Conservation (phyloP, 306 rosid species). For the Ochetophila trinervis region DNA sequence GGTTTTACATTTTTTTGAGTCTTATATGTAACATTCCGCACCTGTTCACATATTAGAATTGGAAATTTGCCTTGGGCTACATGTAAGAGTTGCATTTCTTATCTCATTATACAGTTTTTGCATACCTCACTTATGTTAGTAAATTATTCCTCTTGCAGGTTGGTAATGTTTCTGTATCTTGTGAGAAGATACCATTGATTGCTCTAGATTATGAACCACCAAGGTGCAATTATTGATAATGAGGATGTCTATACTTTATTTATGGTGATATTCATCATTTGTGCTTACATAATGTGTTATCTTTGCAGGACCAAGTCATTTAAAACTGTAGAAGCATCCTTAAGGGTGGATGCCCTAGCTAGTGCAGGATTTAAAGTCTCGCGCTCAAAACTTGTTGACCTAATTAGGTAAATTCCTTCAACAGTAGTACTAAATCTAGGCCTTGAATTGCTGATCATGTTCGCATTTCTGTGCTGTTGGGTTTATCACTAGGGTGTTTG, state of each 20-base stretch:
- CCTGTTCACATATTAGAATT: too few relatives aligned
- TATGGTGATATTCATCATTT: neutral
- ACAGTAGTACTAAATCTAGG: neutral
- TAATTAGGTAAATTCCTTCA: constrained; percentile 54
- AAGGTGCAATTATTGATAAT: constrained; percentile 41
- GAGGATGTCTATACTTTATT: constrained; percentile 17
- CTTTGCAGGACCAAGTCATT: constrained; percentile 70
- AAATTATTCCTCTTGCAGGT: constrained; percentile 54
- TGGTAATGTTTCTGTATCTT: constrained; percentile 75
- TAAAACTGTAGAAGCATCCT: constrained; percentile 74
- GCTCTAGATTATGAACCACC: constrained; percentile 94
- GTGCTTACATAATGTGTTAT: constrained; percentile 1
- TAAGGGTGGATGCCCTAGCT: constrained; percentile 88
- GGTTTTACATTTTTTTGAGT: neutral
- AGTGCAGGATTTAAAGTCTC: constrained; percentile 96
- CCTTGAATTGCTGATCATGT: neutral
- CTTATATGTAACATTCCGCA: neutral
- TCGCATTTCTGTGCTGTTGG: neutral
- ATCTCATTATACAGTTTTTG: neutral
- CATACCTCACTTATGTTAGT: neutral
- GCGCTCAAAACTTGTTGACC: constrained; percentile 82
- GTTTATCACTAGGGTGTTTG: neutral
- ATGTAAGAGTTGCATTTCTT: neutral
- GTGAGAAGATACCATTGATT: constrained; percentile 72
- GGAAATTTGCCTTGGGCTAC: neutral